Evolutionary conservation across 2,329 filamentous ascomycete genomes (phyloP).

Genomic region (Pezicula radicicola): DNA sequence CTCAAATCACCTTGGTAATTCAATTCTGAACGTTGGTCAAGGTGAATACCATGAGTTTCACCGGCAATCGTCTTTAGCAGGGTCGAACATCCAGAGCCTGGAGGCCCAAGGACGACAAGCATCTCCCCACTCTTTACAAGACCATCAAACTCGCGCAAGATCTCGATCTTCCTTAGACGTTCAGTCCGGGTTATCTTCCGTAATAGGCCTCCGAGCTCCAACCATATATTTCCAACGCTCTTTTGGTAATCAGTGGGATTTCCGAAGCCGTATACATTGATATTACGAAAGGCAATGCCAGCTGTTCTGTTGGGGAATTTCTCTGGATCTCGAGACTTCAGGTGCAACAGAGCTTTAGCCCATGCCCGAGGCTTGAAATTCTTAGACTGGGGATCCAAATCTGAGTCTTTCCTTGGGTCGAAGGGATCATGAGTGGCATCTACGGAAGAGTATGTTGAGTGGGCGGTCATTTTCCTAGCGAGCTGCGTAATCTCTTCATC

Average conservation of each 20-base stretch:
- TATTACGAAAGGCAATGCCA: constrained; percentile 18
- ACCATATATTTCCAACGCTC: constrained; percentile 32
- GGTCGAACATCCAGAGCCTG: constrained; percentile 57
- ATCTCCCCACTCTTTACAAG: constrained; percentile 61
- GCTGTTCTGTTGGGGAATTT: constrained; percentile 12
- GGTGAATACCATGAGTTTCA: constrained; percentile 52
- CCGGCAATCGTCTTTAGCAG: constrained; percentile 53
- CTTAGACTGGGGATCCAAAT: constrained; percentile 45
- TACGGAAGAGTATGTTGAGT: neutral
- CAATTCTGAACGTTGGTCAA: constrained; percentile 46
- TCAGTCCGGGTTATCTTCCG: constrained; percentile 50
- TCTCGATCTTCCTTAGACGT: constrained; percentile 44
- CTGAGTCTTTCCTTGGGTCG: constrained; percentile 38
- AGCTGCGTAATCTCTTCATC: neutral
- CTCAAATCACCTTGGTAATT: constrained; percentile 53
- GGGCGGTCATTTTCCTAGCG: neutral
- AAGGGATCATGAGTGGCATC: constrained; percentile 40
- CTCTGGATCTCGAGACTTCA: constrained; percentile 47
- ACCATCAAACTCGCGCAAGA: constrained; percentile 60
- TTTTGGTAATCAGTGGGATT: constrained; percentile 23
- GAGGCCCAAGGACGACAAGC: constrained; percentile 63
- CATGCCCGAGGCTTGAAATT: constrained; percentile 52
- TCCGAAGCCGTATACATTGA: constrained; percentile 21
- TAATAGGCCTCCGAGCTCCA: constrained; percentile 39
- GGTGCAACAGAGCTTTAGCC: constrained; percentile 54